Evolutionary conservation across 805 yeast genomes (phyloP), one percentile per base, ranked within the genome.

Genomic region (Candida glaebosa): DNA sequence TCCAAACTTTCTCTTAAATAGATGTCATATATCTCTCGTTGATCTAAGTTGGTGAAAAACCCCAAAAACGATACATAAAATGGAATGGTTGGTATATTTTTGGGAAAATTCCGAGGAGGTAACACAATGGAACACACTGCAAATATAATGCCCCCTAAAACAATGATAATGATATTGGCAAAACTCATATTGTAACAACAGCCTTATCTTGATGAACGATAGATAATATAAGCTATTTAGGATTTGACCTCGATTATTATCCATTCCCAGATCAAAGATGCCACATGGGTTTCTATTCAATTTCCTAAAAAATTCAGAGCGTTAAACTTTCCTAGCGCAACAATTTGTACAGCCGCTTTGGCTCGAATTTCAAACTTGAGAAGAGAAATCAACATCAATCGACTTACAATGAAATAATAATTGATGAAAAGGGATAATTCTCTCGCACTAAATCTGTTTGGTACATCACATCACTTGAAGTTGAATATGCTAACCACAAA

Each of bases 71-170:
- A 65, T 3, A 76, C 82, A 50, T 76, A 79, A 48, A 79, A 77
- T 2, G 84, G 84, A n/a, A 79, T 67, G 0, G 82, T 78, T 3
- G 84, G 84, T 19, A 79, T 76, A 37, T 68, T 73, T 34, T 44
- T 58, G 0, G 82, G 83, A 49, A 76, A 77, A 44, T 67, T 67
- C 30, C 55, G 52, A 3, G 83, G 83, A 3, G 82, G 82, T 4
- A 71, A 18, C 1, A 65, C 49, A 12, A 61, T 44, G 10, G 43
- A 37, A n/a, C n/a, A 10, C 9, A 28, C 14, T 10, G 16, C 31
- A 28, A 10, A 28, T 10, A 9, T 10, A 28, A 28, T 10, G 14
- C 31, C 31, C 31, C 31, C 31, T 28, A 28, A 28, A 28, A 28
- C 6, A 28, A 28, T n/a, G 16, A 10, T 5, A 9, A 9, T 16